Evolutionary conservation across 2,329 filamentous ascomycete species (phyloP).

Genomic region (Apiospora marii): DNA sequence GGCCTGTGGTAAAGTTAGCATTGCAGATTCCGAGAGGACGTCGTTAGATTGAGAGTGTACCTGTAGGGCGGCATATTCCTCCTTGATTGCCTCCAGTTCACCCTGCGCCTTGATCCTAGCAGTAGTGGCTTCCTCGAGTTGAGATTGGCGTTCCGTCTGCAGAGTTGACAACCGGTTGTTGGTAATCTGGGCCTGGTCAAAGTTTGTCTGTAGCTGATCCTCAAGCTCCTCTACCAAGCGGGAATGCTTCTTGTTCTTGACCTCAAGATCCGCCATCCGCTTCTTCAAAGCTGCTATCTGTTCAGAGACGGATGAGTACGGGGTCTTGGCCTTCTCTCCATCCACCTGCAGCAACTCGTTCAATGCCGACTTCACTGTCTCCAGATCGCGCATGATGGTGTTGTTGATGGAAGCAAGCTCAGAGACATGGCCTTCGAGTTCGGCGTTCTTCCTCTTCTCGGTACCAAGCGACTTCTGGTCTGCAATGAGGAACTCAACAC

Average conservation of each 20-base stretch:
- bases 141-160: constrained; percentile 75
- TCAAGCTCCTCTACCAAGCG: constrained; percentile 94
- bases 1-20: constrained; percentile 33
- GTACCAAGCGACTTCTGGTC: constrained; percentile 66
- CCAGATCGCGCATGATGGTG: constrained; percentile 67
- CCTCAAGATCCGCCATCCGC: constrained; percentile 68
- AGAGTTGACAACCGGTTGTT: constrained; percentile 87
- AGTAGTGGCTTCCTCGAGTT: constrained; percentile 80
- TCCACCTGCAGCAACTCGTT: constrained; percentile 62
- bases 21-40: neutral
- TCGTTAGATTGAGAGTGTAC: constrained; percentile 55
- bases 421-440: constrained; percentile 62
- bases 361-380: constrained; percentile 64
- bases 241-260: constrained; percentile 86
- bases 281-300: constrained; percentile 70
- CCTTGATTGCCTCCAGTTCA: constrained; percentile 72
- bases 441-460: constrained; percentile 65
- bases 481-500: constrained; percentile 63
- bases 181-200: constrained; percentile 86
- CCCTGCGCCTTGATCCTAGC: constrained; percentile 69
- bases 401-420: constrained; percentile 67
- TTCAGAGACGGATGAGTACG: constrained; percentile 58
- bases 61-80: constrained; percentile 80
- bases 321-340: constrained; percentile 50
- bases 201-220: constrained; percentile 94